These are phyloP conservation scores for Fusarium tupiense DNA, from an alignment of 2,329 filamentous ascomycete genomes.

Conservation along the genomic window DNA sequence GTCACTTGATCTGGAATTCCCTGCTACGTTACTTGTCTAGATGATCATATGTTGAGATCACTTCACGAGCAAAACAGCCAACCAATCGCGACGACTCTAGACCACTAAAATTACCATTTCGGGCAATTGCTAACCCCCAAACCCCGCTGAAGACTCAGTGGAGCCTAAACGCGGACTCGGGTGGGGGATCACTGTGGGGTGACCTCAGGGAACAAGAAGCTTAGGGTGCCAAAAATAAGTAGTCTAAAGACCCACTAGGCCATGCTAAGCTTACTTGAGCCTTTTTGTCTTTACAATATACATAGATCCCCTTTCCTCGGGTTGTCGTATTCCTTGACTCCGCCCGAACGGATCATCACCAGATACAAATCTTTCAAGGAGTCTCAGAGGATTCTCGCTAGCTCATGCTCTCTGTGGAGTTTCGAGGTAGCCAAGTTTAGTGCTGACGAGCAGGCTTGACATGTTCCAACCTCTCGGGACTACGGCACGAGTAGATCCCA, in stretches of 20 bases:
- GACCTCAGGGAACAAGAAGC: neutral
- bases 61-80: neutral
- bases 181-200: neutral
- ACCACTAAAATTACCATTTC: constrained; percentile 9
- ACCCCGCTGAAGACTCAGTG: neutral
- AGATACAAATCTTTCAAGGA: neutral
- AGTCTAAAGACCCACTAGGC: neutral
- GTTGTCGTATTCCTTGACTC: neutral
- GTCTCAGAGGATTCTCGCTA: neutral
- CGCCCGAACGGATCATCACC: neutral
- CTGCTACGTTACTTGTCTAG: neutral
- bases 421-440: neutral
- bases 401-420: neutral
- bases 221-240: neutral
- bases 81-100: constrained; percentile 14
- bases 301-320: no score
- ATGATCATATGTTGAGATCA: neutral
- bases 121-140: constrained; percentile 15
- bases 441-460: neutral
- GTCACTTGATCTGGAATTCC: neutral
- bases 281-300: neutral
- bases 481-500: neutral
- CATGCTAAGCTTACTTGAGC: neutral
- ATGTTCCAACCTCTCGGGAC: neutral
- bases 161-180: neutral